Evolutionary conservation across 441 rosid genomes (phyloP), one percentile per base, ranked within the genome.

Genomic region (Pelargonium fulgidum): DNA sequence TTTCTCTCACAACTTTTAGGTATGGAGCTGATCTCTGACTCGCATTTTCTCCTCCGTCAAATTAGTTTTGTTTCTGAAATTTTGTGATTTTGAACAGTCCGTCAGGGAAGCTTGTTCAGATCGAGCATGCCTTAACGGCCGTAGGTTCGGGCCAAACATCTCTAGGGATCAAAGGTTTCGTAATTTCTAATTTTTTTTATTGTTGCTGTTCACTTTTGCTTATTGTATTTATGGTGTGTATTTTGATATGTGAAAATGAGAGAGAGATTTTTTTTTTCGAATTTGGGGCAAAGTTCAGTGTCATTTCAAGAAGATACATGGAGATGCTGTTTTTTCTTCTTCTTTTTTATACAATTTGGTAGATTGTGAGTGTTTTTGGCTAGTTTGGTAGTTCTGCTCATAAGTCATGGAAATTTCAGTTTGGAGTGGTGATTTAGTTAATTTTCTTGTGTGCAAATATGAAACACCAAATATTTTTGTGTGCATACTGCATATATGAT

Each of bases 51-150:
- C 16, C 8, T 13, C n/a, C 13, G 22, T 36, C 26, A 42, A 0
- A 19, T 74, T 4, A 3, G 12, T 69, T 17, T 0, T 22, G 20
- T 69, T 14, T 29, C 3, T 14, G 14, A 48, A 48, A 48, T 48
- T 11, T 11, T 48, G 56, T 48, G 56, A 4, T 48, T 48, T 48
- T 48, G 56, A 48, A 41, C 81, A 94, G 98, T 72, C 99, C 99
- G 67, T 92, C 98, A 13, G 99, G 99, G 14, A 94, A 94, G 89
- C 93, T 94, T 44, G 99, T 94, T 79, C 99, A 92, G 90, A 92
- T 94, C 52, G 99, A 94, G 76, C 98, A 94, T 76, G 99, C 99
- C 56, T 75, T 94, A 68, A 94, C 99, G 3, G 98, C 98, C 11
- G 97, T 94, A 50, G 97, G 99, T 67, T 91, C 97, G 7, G 99